Percentiles rank a stretch among this genome's conserved stretches.
These are phyloP conservation scores for Lepidium campestre DNA, from an alignment of 441 rosid species.

Conservation along the genomic window DNA sequence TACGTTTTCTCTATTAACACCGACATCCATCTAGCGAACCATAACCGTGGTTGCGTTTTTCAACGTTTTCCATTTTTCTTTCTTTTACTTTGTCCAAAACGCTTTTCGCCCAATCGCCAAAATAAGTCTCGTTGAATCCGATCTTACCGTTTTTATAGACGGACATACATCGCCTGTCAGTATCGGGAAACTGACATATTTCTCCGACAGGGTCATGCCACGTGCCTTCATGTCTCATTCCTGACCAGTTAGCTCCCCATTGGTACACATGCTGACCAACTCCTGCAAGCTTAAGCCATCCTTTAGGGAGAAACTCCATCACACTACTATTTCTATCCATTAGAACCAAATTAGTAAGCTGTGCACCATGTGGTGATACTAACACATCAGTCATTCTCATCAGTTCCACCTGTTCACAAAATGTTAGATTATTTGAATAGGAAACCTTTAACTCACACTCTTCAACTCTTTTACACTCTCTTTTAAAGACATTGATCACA, in stretches of 20 bases:
- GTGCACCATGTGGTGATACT: slow-evolving; percentile 59
- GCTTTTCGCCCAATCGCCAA: slow-evolving; percentile 44
- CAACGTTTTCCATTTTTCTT: slow-evolving; percentile 19
- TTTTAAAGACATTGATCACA: slow-evolving; percentile 37
- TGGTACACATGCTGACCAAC: slow-evolving; percentile 52
- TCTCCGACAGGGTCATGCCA: slow-evolving; percentile 63
- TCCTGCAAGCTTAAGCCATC: slow-evolving; percentile 65
- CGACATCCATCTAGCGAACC: slow-evolving; percentile 1
- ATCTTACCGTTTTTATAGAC: slow-evolving; percentile 48
- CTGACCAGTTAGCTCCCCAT: slow-evolving; percentile 69
- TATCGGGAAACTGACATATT: slow-evolving; percentile 40
- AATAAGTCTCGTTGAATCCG: slow-evolving; percentile 48
- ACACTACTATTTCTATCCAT: slow-evolving; percentile 66
- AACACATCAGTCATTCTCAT: slow-evolving; percentile 60
- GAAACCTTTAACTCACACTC: slow-evolving; percentile 58
- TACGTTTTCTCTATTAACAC: background rate
- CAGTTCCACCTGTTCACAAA: slow-evolving; percentile 67
- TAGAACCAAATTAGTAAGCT: slow-evolving; percentile 57
- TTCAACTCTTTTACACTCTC: slow-evolving; percentile 43
- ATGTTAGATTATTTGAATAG: slow-evolving; percentile 45
- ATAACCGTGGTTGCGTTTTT: background rate
- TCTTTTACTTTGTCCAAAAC: slow-evolving; percentile 35
- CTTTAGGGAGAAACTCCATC: slow-evolving; percentile 69
- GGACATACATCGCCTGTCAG: slow-evolving; percentile 66
- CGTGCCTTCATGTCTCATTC: slow-evolving; percentile 57